These are phyloP conservation scores for Plasmodium reichenowi DNA, from an alignment of 169 alveolate genomes.

Conservation along the genomic window DNA sequence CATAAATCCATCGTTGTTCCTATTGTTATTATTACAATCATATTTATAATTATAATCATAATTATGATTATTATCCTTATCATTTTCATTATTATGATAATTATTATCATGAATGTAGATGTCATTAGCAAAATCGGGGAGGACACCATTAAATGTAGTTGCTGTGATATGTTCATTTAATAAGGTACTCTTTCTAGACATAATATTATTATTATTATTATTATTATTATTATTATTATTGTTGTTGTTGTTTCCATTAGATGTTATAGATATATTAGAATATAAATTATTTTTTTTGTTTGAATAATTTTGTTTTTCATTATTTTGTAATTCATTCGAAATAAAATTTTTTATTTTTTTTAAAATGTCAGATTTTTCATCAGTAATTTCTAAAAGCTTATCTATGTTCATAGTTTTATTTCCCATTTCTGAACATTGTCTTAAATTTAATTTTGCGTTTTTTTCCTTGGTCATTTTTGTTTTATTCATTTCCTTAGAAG, in stretches of 20 bases:
- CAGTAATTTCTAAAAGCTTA: conserved; percentile 11
- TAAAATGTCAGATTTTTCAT: conserved; percentile 52
- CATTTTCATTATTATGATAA: background rate
- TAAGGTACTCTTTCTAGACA: conserved; percentile 21
- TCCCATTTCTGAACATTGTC: conserved; percentile 15
- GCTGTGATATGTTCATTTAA: conserved; percentile 16
- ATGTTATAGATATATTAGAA: background rate
- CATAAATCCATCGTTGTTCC: background rate
- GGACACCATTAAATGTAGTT: conserved; percentile 12
- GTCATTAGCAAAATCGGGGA: conserved; percentile 5
- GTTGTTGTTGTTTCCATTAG: too few species aligned
- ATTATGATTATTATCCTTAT: conserved; percentile 16
- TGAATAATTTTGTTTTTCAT: conserved; percentile 28
- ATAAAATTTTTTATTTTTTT: conserved; percentile 60
- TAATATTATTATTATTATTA: conserved; percentile 2
- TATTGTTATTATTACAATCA: conserved; percentile 4
- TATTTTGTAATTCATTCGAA: conserved; percentile 53
- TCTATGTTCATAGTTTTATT: conserved; percentile 23
- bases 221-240: conserved; percentile 13
- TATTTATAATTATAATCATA: background rate
- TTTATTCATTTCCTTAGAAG: conserved; percentile 14
- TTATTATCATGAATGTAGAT: background rate
- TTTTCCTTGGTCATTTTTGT: conserved; percentile 19
- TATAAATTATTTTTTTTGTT: conserved; percentile 2
- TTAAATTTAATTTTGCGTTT: conserved; percentile 63